These are phyloP conservation scores for Croton setiger DNA, from an alignment of 441 rosid genomes.

Conservation along the genomic window DNA sequence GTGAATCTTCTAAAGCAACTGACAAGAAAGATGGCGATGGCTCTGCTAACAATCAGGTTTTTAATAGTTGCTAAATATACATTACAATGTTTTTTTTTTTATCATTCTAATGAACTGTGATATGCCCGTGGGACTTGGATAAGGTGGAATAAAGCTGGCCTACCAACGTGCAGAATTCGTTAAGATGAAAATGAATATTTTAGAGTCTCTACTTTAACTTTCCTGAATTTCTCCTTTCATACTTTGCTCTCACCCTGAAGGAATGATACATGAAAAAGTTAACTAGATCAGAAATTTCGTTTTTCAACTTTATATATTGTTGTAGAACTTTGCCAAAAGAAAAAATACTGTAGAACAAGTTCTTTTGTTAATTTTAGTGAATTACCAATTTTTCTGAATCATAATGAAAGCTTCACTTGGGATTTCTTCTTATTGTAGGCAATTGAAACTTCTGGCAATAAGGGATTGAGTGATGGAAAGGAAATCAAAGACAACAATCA, in stretches of 20 bases:
- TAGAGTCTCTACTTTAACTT: background rate
- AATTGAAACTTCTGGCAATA: constrained; percentile 27
- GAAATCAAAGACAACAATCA: constrained; percentile 24
- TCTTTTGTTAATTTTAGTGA: background rate
- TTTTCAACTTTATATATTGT: too few species aligned
- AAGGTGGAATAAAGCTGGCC: background rate
- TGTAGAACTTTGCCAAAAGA: too few species aligned
- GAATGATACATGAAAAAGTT: background rate
- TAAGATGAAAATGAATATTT: constrained; percentile 1
- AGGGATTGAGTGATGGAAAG: constrained; percentile 18
- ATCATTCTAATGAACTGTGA: background rate
- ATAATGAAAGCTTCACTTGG: background rate
- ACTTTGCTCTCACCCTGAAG: background rate
- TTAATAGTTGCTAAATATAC: background rate
- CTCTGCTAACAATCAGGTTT: constrained; percentile 42
- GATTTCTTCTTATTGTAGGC: constrained; percentile 33
- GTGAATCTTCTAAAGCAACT: constrained; percentile 32
- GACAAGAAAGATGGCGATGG: constrained; percentile 33
- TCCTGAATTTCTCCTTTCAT: background rate
- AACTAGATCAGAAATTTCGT: background rate
- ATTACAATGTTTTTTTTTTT: background rate
- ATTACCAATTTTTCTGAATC: constrained; percentile 3
- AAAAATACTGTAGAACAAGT: too few species aligned
- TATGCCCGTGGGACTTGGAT: background rate
- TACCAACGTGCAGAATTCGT: background rate